These are phyloP conservation scores for Mrakia frigida DNA, from an alignment of 768 basidiomycete species.

Conservation along the genomic window DNA sequence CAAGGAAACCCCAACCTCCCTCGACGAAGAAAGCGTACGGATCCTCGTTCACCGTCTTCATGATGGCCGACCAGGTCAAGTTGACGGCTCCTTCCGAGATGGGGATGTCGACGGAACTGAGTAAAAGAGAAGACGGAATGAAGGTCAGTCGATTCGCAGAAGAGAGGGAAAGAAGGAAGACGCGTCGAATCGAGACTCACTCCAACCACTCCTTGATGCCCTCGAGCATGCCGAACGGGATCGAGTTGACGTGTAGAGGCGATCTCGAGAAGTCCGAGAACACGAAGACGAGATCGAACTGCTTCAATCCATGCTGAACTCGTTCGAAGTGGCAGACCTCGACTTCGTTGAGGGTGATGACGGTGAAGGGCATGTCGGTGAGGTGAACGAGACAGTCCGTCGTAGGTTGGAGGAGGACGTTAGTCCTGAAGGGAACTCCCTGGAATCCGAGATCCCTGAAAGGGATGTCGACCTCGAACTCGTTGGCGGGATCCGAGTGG, in stretches of 20 bases:
- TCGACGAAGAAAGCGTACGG: constrained; percentile 92
- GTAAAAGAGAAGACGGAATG: background rate
- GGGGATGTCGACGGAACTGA: constrained; percentile 91
- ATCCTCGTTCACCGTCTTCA: constrained; percentile 66
- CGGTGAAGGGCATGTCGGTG: constrained; percentile 90
- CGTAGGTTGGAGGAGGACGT: constrained; percentile 88
- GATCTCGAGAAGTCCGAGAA: constrained; percentile 92
- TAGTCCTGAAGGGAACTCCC: constrained; percentile 92
- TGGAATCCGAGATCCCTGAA: constrained; percentile 96
- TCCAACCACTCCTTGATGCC: constrained; percentile 98
- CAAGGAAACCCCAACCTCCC: constrained; percentile 93
- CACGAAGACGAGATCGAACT: constrained; percentile 95
- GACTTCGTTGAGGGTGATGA: constrained; percentile 87
- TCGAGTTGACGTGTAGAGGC: constrained; percentile 94
- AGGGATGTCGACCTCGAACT: constrained; percentile 88
- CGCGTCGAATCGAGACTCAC: constrained; percentile 51
- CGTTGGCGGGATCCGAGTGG: constrained; percentile 56
- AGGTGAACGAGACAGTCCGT: constrained; percentile 95
- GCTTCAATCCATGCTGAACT: constrained; percentile 90
- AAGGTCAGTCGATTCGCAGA: constrained; percentile 16
- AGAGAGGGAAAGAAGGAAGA: background rate
- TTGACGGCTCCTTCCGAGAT: constrained; percentile 94
- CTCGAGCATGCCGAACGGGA: constrained; percentile 81
- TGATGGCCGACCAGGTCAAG: constrained; percentile 94
- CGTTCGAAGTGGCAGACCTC: constrained; percentile 96